Conservation (phyloP, 371 early-diverging fungal species). For the Mucor velutinosus region DNA sequence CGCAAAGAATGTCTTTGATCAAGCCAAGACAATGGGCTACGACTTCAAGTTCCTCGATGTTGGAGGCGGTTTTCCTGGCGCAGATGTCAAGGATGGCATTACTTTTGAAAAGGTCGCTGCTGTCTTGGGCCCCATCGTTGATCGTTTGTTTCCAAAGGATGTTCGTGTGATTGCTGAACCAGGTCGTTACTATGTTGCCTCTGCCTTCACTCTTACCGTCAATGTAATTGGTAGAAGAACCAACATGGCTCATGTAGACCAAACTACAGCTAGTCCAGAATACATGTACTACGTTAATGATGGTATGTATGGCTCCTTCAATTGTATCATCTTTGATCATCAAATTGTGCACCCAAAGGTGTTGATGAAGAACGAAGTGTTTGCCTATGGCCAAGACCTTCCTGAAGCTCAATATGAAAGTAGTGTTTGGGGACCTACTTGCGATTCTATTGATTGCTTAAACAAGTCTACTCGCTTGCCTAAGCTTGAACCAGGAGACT, state of each 20-base stretch:
- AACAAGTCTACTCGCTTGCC: constrained; percentile 73
- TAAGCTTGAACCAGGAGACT: constrained; percentile 91
- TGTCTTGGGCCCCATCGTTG: constrained; percentile 79
- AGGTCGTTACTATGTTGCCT: constrained; percentile 94
- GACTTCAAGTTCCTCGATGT: constrained; percentile 86
- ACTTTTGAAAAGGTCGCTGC: constrained; percentile 88
- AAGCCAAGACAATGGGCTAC: constrained; percentile 76
- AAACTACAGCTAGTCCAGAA: constrained; percentile 15
- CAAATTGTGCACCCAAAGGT: constrained; percentile 71
- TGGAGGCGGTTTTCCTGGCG: constrained; percentile 98
- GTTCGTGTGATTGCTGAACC: constrained; percentile 97
- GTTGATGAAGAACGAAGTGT: constrained; percentile 45
- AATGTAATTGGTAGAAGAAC: constrained; percentile 90
- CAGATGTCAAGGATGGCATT: constrained; percentile 71
- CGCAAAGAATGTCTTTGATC: constrained; percentile 88
- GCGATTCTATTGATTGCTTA: constrained; percentile 97
- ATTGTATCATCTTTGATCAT: constrained; percentile 98
- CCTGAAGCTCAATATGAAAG: constrained; percentile 50
- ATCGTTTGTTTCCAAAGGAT: constrained; percentile 67
- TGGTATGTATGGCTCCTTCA: constrained; percentile 97
- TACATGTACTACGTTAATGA: constrained; percentile 98
- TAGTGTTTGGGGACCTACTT: constrained; percentile 98
- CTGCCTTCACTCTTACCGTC: constrained; percentile 92
- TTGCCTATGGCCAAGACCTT: constrained; percentile 38
- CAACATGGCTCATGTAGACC: constrained; percentile 45